A percentile compares a stretch with the other conserved stretches of the same genome.
These are phyloP conservation scores for Fomitopsis serialis DNA, from an alignment of 768 basidiomycete species.

Conservation along the genomic window DNA sequence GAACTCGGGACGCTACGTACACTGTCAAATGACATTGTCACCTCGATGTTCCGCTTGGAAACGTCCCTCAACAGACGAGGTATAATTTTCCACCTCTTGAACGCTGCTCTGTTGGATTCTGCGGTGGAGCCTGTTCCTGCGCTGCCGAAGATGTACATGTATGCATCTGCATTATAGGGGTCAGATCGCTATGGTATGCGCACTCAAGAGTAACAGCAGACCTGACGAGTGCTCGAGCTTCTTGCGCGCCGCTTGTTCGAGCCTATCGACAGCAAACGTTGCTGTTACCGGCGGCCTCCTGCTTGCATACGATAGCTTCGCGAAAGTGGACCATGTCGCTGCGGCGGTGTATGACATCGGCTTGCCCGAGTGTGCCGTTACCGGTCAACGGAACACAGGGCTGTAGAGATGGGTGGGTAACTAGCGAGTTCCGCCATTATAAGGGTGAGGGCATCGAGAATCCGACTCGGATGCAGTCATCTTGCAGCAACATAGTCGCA, in stretches of 20 bases:
- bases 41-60: conserved; percentile 56
- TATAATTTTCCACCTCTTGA: conserved; percentile 67
- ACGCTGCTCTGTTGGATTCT: conserved; percentile 54
- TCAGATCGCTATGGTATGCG: neutral
- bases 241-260: conserved; percentile 64
- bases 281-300: conserved; percentile 34
- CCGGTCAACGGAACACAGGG: too few species aligned
- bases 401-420: too few species aligned
- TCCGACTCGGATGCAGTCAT: too few species aligned
- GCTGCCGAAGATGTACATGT: conserved; percentile 70
- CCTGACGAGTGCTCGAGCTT: conserved; percentile 48
- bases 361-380: too few species aligned
- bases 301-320: neutral
- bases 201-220: conserved; percentile 23
- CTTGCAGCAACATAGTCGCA: too few species aligned
- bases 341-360: too few species aligned
- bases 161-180: conserved; percentile 47
- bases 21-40: conserved; percentile 23
- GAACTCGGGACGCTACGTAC: neutral
- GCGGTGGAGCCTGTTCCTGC: conserved; percentile 71
- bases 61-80: conserved; percentile 74
- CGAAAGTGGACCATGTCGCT: neutral
- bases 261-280: conserved; percentile 54
- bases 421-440: too few species aligned
- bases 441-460: too few species aligned